Conservation (phyloP, 495 filamentous ascomycete species). For the Friedmanniomyces simplex region DNA sequence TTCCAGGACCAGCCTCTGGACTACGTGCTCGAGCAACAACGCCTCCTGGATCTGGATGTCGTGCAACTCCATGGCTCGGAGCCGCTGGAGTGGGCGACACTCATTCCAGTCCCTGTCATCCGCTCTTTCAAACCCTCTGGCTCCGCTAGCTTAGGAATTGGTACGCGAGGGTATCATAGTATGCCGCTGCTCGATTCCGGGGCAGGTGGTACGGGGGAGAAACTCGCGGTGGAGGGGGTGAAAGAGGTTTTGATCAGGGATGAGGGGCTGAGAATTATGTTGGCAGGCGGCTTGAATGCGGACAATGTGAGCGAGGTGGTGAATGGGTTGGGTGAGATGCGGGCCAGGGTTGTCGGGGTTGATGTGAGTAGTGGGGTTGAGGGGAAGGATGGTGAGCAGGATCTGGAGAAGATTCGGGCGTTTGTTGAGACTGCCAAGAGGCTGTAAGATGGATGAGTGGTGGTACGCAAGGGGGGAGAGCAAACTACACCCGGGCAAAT, state of each 20-base stretch:
- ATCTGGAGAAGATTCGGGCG: conserved; percentile 64
- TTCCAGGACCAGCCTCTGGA: conserved; percentile 83
- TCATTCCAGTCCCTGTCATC: conserved; percentile 86
- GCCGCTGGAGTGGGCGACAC: conserved; percentile 77
- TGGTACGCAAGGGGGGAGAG: background rate
- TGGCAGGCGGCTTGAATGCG: conserved; percentile 74
- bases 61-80: conserved; percentile 89
- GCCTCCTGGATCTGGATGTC: conserved; percentile 69
- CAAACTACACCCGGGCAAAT: too few relatives aligned
- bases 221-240: conserved; percentile 57
- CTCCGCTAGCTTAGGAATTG: conserved; percentile 52
- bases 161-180: conserved; percentile 67
- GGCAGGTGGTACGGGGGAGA: conserved; percentile 66
- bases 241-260: conserved; percentile 52
- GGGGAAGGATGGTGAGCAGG: conserved; percentile 61
- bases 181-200: conserved; percentile 79
- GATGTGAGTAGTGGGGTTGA: conserved; percentile 95
- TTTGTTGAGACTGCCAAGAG: conserved; percentile 68
- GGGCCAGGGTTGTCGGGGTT: conserved; percentile 56
- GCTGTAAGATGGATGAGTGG: conserved; percentile 10
- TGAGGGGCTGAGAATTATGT: conserved; percentile 52
- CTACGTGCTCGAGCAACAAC: conserved; percentile 66
- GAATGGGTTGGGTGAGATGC: conserved; percentile 37
- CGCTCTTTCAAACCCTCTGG: conserved; percentile 56
- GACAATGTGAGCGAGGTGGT: conserved; percentile 62